phyloP scores from a whole-genome alignment of 1,284 basidiomycete species.

The Inonotus obliquus region DNA sequence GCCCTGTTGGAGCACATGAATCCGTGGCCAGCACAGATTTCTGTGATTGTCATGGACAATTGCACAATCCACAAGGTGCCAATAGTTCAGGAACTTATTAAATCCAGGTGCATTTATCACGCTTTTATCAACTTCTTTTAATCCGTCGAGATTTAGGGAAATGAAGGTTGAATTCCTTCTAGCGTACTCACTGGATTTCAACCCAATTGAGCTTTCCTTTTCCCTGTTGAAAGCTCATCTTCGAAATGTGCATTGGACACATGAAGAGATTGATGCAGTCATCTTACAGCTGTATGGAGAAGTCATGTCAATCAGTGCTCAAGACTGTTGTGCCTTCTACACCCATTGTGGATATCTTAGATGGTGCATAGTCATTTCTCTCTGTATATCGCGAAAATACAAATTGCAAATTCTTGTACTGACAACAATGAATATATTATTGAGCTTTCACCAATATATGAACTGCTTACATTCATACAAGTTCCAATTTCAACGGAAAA shows the following conservation, averaged over 20 bases:
- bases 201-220: constrained; percentile 22
- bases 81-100: neutral
- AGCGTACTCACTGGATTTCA: constrained; percentile 22
- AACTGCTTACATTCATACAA: too few relatives aligned
- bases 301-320: neutral
- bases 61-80: constrained; percentile 28
- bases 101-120: neutral
- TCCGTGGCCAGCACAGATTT: constrained; percentile 20
- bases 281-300: neutral
- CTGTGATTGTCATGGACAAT: constrained; percentile 34
- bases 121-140: constrained; percentile 21
- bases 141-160: constrained; percentile 20
- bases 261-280: neutral
- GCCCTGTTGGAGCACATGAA: constrained; percentile 30
- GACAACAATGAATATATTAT: neutral
- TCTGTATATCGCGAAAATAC: neutral
- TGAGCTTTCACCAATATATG: too few relatives aligned
- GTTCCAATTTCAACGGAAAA: too few relatives aligned
- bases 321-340: neutral
- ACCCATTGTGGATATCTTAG: neutral
- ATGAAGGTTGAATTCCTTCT: constrained; percentile 18
- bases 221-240: neutral
- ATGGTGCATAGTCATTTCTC: neutral
- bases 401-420: too few relatives aligned
- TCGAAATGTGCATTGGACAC: too few relatives aligned